Evolutionary conservation across 2,329 filamentous ascomycete genomes (phyloP).

Genomic region (Lachnellula willkommii): DNA sequence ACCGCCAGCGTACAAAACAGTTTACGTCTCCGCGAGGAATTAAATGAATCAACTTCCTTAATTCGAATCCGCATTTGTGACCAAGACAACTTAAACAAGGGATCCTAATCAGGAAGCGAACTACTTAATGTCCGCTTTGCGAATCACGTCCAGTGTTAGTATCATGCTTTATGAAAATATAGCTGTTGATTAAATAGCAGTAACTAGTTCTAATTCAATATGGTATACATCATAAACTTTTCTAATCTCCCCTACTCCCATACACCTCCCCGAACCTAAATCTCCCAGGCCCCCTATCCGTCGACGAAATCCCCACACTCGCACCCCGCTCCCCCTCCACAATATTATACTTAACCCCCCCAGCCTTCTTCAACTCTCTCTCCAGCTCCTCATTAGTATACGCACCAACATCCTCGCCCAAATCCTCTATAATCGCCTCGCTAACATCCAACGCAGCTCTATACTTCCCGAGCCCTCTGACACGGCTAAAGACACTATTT

Average conservation of each 20-base stretch:
- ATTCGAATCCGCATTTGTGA: too few species aligned
- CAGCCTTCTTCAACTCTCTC: neutral
- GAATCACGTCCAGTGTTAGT: too few species aligned
- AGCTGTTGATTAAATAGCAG: too few species aligned
- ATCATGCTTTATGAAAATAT: too few species aligned
- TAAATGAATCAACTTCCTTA: too few species aligned
- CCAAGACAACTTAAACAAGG: too few species aligned
- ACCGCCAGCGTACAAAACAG: too few species aligned
- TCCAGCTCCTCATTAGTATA: slow-evolving; percentile 1
- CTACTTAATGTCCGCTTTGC: too few species aligned
- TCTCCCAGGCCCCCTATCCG: neutral
- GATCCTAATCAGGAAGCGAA: too few species aligned
- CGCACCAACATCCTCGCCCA: neutral
- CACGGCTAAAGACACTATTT: neutral
- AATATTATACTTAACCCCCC: slow-evolving; percentile 3
- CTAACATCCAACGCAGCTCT: slow-evolving; percentile 1
- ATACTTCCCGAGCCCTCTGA: slow-evolving; percentile 1
- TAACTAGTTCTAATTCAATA: too few species aligned
- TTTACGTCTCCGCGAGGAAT: too few species aligned
- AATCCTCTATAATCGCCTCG: neutral
- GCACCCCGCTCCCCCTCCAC: neutral
- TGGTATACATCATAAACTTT: too few species aligned
- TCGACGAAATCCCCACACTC: neutral
- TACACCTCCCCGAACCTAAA: neutral
- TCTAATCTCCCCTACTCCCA: slow-evolving; percentile 9